Conservation (phyloP, 768 basidiomycete species). For the Boletus reticuloceps region DNA sequence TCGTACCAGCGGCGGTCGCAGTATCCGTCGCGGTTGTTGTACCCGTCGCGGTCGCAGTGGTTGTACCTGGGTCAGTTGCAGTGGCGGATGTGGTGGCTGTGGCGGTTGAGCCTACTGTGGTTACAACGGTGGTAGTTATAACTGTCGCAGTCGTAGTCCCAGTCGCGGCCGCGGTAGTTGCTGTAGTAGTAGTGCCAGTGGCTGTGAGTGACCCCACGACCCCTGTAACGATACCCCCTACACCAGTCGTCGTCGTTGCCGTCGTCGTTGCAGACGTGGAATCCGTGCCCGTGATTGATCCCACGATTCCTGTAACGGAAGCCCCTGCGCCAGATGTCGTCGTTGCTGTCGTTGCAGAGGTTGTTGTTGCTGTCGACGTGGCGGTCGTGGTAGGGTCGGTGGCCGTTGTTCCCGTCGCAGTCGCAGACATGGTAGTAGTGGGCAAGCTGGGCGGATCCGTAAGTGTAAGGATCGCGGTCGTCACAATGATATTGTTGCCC, state of each 20-base stretch:
- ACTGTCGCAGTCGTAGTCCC: not conserved
- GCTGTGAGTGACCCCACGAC: not conserved
- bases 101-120: not conserved
- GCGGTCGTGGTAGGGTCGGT: not conserved
- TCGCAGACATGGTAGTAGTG: not conserved
- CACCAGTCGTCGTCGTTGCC: not conserved
- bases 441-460: not conserved
- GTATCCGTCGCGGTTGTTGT: not conserved
- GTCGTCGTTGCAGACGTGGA: not conserved
- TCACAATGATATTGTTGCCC: not conserved
- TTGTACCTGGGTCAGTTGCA: not conserved
- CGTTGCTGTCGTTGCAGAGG: not conserved
- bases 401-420: not conserved
- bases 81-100: not conserved
- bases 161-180: not conserved
- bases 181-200: not conserved
- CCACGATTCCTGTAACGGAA: not conserved
- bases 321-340: not conserved
- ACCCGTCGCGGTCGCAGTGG: not conserved
- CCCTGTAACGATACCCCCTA: too few relatives aligned
- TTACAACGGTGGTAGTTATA: not conserved
- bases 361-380: not conserved
- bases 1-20: not conserved
- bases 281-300: not conserved
- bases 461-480: not conserved